Percentiles rank a stretch among this genome's conserved stretches.
Conservation (phyloP, 2,329 filamentous ascomycete genomes). For the Exophiala phaeomuriformis region DNA sequence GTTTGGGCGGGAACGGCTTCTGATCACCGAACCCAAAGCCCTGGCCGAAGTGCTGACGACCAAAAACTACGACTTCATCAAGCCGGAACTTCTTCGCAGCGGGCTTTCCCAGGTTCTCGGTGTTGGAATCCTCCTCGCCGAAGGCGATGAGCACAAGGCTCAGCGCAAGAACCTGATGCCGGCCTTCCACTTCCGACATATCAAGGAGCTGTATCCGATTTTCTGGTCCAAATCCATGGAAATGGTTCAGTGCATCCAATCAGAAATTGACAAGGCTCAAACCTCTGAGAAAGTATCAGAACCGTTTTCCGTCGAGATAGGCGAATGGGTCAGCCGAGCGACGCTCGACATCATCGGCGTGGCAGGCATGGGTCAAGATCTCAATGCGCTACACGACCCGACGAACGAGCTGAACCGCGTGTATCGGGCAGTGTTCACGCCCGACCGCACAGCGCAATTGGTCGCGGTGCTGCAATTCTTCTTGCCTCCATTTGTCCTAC, state of each 20-base stretch:
- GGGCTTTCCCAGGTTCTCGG: conserved; percentile 36
- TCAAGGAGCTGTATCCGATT: conserved; percentile 74
- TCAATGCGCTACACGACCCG: conserved; percentile 57
- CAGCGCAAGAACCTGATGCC: conserved; percentile 74
- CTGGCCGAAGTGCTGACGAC: conserved; percentile 63
- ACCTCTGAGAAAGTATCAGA: no score
- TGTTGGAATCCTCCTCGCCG: conserved; percentile 57
- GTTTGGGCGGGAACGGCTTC: conserved; percentile 57
- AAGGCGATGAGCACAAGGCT: conserved; percentile 79
- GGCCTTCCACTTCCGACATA: conserved; percentile 75
- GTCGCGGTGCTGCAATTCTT: conserved; percentile 55
- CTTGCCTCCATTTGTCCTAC: conserved; percentile 56
- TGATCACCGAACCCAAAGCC: conserved; percentile 56
- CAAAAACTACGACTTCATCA: conserved; percentile 63
- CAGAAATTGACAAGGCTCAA: conserved; percentile 29
- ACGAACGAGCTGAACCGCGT: conserved; percentile 52
- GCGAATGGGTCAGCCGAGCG: conserved; percentile 57
- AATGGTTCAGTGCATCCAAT: conserved; percentile 54
- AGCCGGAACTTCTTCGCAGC: conserved; percentile 47
- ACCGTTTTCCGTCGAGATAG: conserved; percentile 49
- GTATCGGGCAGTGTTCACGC: conserved; percentile 52
- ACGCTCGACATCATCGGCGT: conserved; percentile 70
- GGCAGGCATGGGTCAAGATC: conserved; percentile 65
- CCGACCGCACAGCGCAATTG: conserved; percentile 46
- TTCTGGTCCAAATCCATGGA: conserved; percentile 76